These are phyloP conservation scores for Cutaneotrichosporon spelunceum DNA, from an alignment of 1,284 basidiomycete species.

Conservation along the genomic window DNA sequence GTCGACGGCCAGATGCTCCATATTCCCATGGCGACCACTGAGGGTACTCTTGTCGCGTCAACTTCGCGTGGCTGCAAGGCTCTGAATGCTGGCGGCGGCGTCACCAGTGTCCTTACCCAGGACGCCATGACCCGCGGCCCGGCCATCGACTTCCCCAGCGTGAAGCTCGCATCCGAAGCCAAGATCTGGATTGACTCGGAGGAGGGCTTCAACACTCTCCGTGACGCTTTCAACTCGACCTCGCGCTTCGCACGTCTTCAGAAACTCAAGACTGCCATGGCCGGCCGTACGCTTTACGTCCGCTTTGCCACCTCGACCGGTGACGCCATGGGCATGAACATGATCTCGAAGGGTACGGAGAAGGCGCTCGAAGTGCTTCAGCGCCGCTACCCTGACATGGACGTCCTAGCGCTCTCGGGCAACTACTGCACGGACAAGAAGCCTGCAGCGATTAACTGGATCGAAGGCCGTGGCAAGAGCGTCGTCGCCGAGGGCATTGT, in stretches of 20 bases:
- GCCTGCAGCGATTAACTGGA: slow-evolving; percentile 99
- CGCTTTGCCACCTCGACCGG: slow-evolving; percentile 93
- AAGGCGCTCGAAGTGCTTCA: slow-evolving; percentile 82
- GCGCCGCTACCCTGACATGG: slow-evolving; percentile 85
- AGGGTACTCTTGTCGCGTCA: slow-evolving; percentile 96
- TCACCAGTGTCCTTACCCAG: slow-evolving; percentile 85
- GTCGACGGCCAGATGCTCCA: slow-evolving; percentile 82
- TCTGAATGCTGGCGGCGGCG: slow-evolving; percentile 91
- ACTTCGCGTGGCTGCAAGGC: slow-evolving; percentile 98
- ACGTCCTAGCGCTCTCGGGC: slow-evolving; percentile 86
- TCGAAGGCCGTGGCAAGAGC: slow-evolving; percentile 96
- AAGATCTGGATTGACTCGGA: slow-evolving; percentile 85
- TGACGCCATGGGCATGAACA: slow-evolving; percentile 99
- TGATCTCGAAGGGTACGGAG: slow-evolving; percentile 96
- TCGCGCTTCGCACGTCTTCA: slow-evolving; percentile 83
- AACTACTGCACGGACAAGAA: slow-evolving; percentile 99
- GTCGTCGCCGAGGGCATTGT: slow-evolving; percentile 95
- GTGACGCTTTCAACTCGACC: slow-evolving; percentile 88
- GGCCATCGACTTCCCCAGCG: slow-evolving; percentile 88
- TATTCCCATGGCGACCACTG: slow-evolving; percentile 99
- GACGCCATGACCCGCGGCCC: slow-evolving; percentile 99
- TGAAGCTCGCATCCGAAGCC: slow-evolving; percentile 75
- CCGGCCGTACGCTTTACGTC: slow-evolving; percentile 90
- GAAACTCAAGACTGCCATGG: slow-evolving; percentile 77
- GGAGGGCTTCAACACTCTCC: slow-evolving; percentile 73